These are phyloP conservation scores for Neurospora sp. DNA, from an alignment of 495 filamentous ascomycete genomes.

Conservation along the genomic window DNA sequence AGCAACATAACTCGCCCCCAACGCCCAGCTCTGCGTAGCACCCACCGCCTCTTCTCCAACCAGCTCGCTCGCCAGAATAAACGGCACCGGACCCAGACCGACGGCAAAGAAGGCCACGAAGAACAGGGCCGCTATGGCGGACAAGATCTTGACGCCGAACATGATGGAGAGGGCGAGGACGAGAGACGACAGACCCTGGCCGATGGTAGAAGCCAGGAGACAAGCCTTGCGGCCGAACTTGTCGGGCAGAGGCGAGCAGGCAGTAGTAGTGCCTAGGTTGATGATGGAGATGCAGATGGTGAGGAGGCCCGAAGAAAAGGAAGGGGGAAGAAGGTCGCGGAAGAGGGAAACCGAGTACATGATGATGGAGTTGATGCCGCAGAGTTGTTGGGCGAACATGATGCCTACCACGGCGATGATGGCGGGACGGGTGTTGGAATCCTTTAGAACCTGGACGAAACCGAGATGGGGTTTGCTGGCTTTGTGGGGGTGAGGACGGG, in stretches of 20 bases:
- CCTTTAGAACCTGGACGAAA: slow-evolving; percentile 53
- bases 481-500: slow-evolving; percentile 27
- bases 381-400: slow-evolving; percentile 89
- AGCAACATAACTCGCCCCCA: slow-evolving; percentile 81
- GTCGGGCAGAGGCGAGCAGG: slow-evolving; percentile 75
- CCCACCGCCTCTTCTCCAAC: slow-evolving; percentile 84
- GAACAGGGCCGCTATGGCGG: slow-evolving; percentile 66
- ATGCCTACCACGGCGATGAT: slow-evolving; percentile 79
- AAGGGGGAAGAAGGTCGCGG: slow-evolving; percentile 61
- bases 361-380: slow-evolving; percentile 90
- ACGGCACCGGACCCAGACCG: slow-evolving; percentile 89
- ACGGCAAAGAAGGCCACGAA: slow-evolving; percentile 86
- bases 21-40: slow-evolving; percentile 71
- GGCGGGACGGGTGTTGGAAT: slow-evolving; percentile 60
- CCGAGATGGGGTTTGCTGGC: slow-evolving; percentile 42
- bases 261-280: slow-evolving; percentile 74
- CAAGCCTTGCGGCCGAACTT: slow-evolving; percentile 76
- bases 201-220: slow-evolving; percentile 66
- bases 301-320: slow-evolving; percentile 52
- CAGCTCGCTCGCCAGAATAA: slow-evolving; percentile 82
- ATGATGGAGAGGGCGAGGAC: slow-evolving; percentile 68
- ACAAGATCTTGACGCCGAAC: slow-evolving; percentile 56
- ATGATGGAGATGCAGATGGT: slow-evolving; percentile 78
- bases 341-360: slow-evolving; percentile 95
- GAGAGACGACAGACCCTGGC: slow-evolving; percentile 69